A percentile compares a stretch with the other conserved stretches of the same genome.
phyloP scores from a whole-genome alignment of 192 early-diverging fungal species.

The Umbelopsis ramanniana region DNA sequence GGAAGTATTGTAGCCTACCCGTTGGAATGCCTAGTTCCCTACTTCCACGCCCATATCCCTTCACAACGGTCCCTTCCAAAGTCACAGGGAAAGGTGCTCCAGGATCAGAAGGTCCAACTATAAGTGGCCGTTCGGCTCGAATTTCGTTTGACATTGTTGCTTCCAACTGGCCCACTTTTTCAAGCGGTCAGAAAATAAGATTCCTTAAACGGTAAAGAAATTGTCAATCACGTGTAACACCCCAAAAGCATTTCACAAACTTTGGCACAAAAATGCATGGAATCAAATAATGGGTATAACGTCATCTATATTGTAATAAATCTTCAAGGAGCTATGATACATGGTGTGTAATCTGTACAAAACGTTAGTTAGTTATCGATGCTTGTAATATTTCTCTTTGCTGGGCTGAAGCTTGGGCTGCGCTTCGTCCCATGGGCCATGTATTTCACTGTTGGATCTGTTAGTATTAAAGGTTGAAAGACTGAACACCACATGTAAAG shows the following conservation, averaged over 20 bases:
- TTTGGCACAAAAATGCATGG: no score
- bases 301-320: not conserved
- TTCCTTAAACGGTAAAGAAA: no score
- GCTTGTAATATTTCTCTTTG: not conserved
- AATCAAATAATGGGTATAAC: not conserved
- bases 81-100: conserved; percentile 76
- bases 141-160: conserved; percentile 11
- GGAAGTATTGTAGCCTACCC: conserved; percentile 56
- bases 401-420: conserved; percentile 67
- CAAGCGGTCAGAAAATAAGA: no score
- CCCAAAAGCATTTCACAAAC: no score
- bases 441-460: conserved; percentile 72
- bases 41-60: conserved; percentile 94
- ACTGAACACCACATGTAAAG: no score
- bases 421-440: conserved; percentile 98
- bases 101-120: conserved; percentile 66
- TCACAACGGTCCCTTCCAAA: conserved; percentile 82
- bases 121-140: conserved; percentile 51
- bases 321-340: not conserved
- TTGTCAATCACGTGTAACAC: no score
- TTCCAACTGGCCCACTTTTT: no score
- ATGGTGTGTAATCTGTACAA: not conserved
- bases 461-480: no score
- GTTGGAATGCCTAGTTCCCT: conserved; percentile 98
- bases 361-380: not conserved